Evolutionary conservation across 805 yeast genomes (phyloP), one percentile per base, ranked within the genome.

Genomic region (Metschnikowia amazonensis): DNA sequence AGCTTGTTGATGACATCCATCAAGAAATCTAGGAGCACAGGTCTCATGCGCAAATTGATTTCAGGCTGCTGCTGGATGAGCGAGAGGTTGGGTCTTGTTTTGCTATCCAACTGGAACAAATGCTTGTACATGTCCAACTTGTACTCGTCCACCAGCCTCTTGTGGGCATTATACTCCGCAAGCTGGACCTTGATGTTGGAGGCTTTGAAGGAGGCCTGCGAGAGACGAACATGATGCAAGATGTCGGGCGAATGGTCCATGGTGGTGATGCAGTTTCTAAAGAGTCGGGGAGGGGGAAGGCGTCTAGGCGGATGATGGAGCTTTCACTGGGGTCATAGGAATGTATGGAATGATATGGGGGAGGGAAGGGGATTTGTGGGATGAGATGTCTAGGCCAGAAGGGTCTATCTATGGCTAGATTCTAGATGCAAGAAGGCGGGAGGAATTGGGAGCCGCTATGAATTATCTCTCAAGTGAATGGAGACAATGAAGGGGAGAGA

Each of bases 141-240:
- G 57, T 80, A 79, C 47, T 75, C 79, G 36, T 65, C 60, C 41
- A 76, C 63, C 11, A 72, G 60, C 14, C 55, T 57, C 30, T 63
- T 65, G 58, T 79, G 84, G 31, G 74, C 67, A 43, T 66, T 63
- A 47, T 68, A 70, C 56, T 79, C 82, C 69, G 75, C 76, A 42
- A 67, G 56, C 40, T 52, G 56, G 36, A 79, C 57, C 21, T 61
- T 61, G 34, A 72, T 62, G 52, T 72, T 64, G 23, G 71, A 52
- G 4, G 80, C 71, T 49, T 65, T 69, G 43, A 67, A 40, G 24
- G 63, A 57, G 25, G 65, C 57, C 44, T 66, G 62, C 42, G 60
- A 49, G 39, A 65, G 51, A 36, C 75, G 56, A 21, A 66, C 59
- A 36, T 46, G 47, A 43, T 51, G 55, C 46, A 51, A 53, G 28